These are phyloP conservation scores for Plasmopara halstedii DNA, from an alignment of 352 stramenopile genomes.

Conservation along the genomic window DNA sequence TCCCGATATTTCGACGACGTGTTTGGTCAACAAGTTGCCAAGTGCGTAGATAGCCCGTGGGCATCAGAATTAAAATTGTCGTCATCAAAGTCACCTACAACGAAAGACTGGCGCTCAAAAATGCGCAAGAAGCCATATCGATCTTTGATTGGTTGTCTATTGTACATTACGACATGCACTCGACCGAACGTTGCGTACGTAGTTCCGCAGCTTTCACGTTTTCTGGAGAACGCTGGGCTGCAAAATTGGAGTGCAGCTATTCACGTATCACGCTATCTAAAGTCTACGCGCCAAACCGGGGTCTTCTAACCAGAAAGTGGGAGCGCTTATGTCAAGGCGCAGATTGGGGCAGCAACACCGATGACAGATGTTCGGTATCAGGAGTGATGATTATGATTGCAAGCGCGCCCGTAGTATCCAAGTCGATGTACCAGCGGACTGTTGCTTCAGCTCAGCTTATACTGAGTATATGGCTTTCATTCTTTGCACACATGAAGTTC, in stretches of 20 bases:
- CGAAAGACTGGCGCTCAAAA: neutral
- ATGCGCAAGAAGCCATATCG: neutral
- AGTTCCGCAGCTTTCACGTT: neutral
- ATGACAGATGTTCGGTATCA: neutral
- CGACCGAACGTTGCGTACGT: neutral
- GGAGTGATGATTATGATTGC: neutral
- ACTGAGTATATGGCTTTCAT: neutral
- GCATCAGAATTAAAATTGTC: neutral
- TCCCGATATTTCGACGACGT: neutral
- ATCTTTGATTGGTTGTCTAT: neutral
- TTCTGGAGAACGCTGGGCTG: neutral
- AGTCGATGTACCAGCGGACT: neutral
- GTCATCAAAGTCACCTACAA: neutral
- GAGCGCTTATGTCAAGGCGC: neutral
- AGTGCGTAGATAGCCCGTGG: neutral
- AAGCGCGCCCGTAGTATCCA: neutral
- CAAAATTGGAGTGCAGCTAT: neutral
- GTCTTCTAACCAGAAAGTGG: neutral
- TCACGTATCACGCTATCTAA: neutral
- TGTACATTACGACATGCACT: neutral
- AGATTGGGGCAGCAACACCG: neutral
- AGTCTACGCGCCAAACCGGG: neutral
- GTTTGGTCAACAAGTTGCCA: neutral
- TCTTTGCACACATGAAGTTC: neutral
- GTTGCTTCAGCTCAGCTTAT: neutral